Evolutionary conservation across 2,329 filamentous ascomycete species (phyloP), one percentile per base, ranked within the genome.

Genomic region (Alternaria angustiovoidea): DNA sequence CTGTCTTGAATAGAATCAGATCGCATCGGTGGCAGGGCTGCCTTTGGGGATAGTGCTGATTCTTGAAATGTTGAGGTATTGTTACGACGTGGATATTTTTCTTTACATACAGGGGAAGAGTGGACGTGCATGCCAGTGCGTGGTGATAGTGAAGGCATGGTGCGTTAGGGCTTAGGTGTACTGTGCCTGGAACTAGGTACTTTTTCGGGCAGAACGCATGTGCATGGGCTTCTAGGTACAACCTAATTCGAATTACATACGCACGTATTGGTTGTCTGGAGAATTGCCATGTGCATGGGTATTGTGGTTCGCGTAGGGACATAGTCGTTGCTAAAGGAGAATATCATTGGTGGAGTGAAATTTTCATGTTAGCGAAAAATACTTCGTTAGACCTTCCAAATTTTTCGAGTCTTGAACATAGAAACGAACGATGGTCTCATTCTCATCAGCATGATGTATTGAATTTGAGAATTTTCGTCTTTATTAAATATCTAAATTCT

Each of bases 41-140:
- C 14, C 20, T 22, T 46, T 22, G 28, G 46, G 30, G 16, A 34
- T 34, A 48, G 46, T 49, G 46, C 46, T 49, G 46, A 36, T 30
- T 32, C 6, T 5, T 26, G 32, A 26, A 38, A 20, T 49, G 46
- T 38, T 49, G 46, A 49, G 46, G 46, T 49, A 49, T 49, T 38
- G 30, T 36, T 36, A 36, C 32, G 14, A 16, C 14, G 12, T 16
- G 32, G 2, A 7, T 36, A 2, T 36, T 16, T 36, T 36, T 36
- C 12, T 36, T 36, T 36, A 14, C 32, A 36, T 36, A 36, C 46
- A 49, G 14, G 46, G 46, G 20, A 12, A 5, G 32, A 16, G 32
- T 36, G 32, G 14, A 36, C 32, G 20, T 42, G 39, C 39, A 43
- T 43, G 41, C 22, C 20, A 43, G 6, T 43, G 22, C 22, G 3